Conservation (phyloP, 2,329 filamentous ascomycete genomes). For the Stemphylium beticola region DNA sequence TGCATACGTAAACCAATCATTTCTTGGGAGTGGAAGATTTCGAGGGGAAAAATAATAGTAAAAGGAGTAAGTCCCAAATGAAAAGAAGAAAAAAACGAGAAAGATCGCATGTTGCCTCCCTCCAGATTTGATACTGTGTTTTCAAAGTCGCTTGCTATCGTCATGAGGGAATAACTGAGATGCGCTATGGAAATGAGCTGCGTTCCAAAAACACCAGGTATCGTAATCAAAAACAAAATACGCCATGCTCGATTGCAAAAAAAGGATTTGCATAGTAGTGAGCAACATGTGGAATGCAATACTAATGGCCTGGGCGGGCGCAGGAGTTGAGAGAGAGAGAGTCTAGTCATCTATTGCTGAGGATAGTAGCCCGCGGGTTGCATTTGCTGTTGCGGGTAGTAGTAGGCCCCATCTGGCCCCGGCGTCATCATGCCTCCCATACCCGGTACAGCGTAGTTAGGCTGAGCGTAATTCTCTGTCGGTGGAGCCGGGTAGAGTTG, state of each 20-base stretch:
- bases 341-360: constrained; percentile 34
- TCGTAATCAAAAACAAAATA: constrained; percentile 11
- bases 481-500: constrained; percentile 63
- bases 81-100: background rate
- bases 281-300: constrained; percentile 7
- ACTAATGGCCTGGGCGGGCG: background rate
- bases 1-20: constrained; percentile 14
- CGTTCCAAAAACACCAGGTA: constrained; percentile 9
- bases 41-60: background rate
- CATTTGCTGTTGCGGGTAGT: constrained; percentile 65
- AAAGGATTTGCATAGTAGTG: constrained; percentile 5
- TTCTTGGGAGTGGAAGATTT: constrained; percentile 3
- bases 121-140: constrained; percentile 6
- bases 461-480: constrained; percentile 50
- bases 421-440: constrained; percentile 83
- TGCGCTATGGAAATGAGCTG: constrained; percentile 11
- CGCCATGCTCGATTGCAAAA: constrained; percentile 15
- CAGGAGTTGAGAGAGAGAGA: background rate
- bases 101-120: background rate
- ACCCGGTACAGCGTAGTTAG: constrained; percentile 63
- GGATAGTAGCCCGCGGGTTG: constrained; percentile 65
- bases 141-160: constrained; percentile 11
- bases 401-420: constrained; percentile 60
- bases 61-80: background rate
- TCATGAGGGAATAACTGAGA: constrained; percentile 4